A percentile compares a stretch with the other conserved stretches of the same genome.
Conservation (phyloP, 352 stramenopile genomes). For the Phytophthora constricta region DNA sequence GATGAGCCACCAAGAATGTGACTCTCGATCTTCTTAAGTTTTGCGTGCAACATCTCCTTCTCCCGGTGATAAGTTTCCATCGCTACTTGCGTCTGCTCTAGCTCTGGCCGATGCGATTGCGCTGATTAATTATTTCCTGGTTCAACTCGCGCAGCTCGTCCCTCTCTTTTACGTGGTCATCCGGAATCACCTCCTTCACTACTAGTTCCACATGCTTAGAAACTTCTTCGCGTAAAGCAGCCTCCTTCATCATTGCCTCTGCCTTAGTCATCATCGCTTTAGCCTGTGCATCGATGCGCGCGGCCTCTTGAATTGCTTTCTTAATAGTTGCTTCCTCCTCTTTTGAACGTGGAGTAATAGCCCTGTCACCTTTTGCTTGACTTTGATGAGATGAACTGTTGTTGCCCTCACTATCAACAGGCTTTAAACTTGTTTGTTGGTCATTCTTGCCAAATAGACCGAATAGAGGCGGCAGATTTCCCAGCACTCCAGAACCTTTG, state of each 20-base stretch:
- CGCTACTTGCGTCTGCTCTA: slow-evolving; percentile 71
- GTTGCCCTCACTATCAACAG: background rate
- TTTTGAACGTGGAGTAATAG: background rate
- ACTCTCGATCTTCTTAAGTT: slow-evolving; percentile 83
- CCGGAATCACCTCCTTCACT: slow-evolving; percentile 81
- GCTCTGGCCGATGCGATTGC: slow-evolving; percentile 72
- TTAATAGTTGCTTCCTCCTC: slow-evolving; percentile 50
- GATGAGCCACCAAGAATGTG: slow-evolving; percentile 73
- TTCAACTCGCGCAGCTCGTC: slow-evolving; percentile 73
- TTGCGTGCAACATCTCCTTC: slow-evolving; percentile 64
- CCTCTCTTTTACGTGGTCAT: slow-evolving; percentile 67
- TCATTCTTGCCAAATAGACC: slow-evolving; percentile 34
- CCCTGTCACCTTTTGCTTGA: background rate
- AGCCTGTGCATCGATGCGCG: slow-evolving; percentile 64
- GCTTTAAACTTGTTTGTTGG: background rate
- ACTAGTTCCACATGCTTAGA: slow-evolving; percentile 64
- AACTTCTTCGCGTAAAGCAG: slow-evolving; percentile 42
- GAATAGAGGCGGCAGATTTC: slow-evolving; percentile 28
- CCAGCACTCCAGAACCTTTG: slow-evolving; percentile 30
- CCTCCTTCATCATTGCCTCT: slow-evolving; percentile 71
- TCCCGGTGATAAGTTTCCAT: slow-evolving; percentile 73
- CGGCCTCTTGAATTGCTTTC: slow-evolving; percentile 53
- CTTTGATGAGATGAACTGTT: background rate
- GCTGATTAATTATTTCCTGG: slow-evolving; percentile 68
- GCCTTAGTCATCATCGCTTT: slow-evolving; percentile 82